These are phyloP conservation scores for Viola pubescens DNA, from an alignment of 441 rosid species.

Conservation along the genomic window DNA sequence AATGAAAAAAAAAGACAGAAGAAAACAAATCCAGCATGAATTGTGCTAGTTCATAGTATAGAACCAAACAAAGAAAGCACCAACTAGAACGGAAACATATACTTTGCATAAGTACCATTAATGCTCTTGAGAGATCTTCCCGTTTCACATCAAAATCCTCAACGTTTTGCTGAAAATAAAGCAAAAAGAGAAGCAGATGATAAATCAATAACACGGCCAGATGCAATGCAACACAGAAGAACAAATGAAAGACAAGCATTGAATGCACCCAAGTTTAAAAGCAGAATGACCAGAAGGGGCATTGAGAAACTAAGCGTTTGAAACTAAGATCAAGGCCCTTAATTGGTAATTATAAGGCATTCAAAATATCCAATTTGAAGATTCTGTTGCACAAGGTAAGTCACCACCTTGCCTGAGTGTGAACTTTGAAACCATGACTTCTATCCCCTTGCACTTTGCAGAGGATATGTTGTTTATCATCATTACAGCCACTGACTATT, in stretches of 20 bases:
- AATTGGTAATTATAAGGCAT: too few relatives aligned
- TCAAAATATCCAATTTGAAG: too few relatives aligned
- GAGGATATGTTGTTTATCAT: neutral
- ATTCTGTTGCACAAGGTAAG: neutral
- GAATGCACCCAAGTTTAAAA: neutral
- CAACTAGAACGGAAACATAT: too few relatives aligned
- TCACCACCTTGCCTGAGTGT: neutral
- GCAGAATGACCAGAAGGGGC: neutral
- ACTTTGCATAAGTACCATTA: slow-evolving; percentile 45
- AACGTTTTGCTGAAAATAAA: slow-evolving; percentile 41
- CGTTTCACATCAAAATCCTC: slow-evolving; percentile 48
- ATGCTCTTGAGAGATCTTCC: slow-evolving; percentile 72
- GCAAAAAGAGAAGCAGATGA: slow-evolving; percentile 16
- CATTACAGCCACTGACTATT: too few relatives aligned
- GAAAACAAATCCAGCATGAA: slow-evolving; percentile 4
- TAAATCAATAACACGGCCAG: slow-evolving; percentile 11
- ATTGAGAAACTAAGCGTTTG: neutral
- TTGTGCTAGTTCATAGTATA: neutral
- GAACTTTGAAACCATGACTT: neutral
- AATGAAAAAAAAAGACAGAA: slow-evolving; percentile 1
- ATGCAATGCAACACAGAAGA: neutral
- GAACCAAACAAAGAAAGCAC: too few relatives aligned
- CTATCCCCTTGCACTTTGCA: neutral
- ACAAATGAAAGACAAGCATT: neutral
- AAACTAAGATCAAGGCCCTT: too few relatives aligned